phyloP scores from a whole-genome alignment of 2,329 filamentous ascomycete species.

The Aspergillus brunneoviolaceus region DNA sequence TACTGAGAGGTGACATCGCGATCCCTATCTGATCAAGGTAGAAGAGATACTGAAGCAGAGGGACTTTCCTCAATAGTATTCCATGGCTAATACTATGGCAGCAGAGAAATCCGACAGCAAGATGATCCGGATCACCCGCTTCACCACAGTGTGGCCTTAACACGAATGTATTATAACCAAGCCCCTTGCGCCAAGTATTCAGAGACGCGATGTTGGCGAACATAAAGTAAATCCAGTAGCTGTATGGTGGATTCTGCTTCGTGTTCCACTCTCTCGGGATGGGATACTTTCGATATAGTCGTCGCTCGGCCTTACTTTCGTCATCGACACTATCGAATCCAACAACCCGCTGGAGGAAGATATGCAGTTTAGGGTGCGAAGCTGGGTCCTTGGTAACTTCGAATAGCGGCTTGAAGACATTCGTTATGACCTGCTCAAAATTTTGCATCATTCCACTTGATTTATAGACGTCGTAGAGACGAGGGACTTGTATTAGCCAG shows the following conservation, averaged over 20 bases:
- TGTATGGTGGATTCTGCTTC: slow-evolving; percentile 95
- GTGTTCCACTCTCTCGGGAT: slow-evolving; percentile 85
- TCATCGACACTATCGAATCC: slow-evolving; percentile 98
- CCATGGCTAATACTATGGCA: slow-evolving; percentile 98
- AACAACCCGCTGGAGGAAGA: slow-evolving; percentile 92
- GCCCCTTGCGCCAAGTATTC: slow-evolving; percentile 84
- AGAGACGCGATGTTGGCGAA: slow-evolving; percentile 92
- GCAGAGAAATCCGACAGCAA: slow-evolving; percentile 86
- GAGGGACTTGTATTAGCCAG: slow-evolving; percentile 94
- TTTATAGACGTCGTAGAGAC: slow-evolving; percentile 95
- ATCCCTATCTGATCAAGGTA: slow-evolving; percentile 98
- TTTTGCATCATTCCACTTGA: slow-evolving; percentile 80
- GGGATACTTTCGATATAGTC: slow-evolving; percentile 94
- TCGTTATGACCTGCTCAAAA: slow-evolving; percentile 86
- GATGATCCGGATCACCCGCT: slow-evolving; percentile 92
- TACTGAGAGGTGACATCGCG: slow-evolving; percentile 98
- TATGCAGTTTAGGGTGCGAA: slow-evolving; percentile 86
- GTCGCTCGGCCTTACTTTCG: slow-evolving; percentile 92
- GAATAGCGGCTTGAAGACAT: slow-evolving; percentile 90
- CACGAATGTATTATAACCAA: slow-evolving; percentile 94
- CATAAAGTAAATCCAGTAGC: slow-evolving; percentile 98
- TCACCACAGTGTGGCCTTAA: slow-evolving; percentile 94
- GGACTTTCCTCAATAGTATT: slow-evolving; percentile 87
- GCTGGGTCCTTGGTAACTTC: slow-evolving; percentile 86
- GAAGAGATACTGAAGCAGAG: slow-evolving; percentile 92